Conservation (phyloP, 2,329 filamentous ascomycete species). For the Zarea fungicola region DNA sequence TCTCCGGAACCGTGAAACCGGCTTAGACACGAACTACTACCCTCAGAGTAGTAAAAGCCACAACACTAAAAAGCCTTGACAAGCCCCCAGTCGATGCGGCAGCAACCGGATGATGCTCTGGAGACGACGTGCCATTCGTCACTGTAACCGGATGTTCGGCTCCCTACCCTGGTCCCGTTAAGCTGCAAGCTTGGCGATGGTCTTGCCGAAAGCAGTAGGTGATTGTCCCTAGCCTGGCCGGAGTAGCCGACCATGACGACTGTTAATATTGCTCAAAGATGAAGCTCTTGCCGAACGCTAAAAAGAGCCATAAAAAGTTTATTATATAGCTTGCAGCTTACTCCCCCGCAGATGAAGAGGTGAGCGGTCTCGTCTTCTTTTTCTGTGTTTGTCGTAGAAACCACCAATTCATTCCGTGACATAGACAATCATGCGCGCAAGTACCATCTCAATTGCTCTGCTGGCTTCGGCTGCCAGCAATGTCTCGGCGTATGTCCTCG, state of each 20-base stretch:
- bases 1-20: no score
- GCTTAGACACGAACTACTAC: no score
- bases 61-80: no score
- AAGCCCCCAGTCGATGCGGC: no score
- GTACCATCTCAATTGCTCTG: not conserved
- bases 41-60: no score
- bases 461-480: not conserved
- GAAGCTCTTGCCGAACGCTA: no score
- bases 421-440: conserved; percentile 3
- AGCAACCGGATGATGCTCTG: no score
- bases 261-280: no score
- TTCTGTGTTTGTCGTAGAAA: not conserved
- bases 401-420: not conserved
- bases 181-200: not conserved
- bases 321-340: no score
- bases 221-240: conserved; percentile 2
- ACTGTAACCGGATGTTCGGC: conserved; percentile 1
- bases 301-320: no score
- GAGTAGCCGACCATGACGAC: conserved; percentile 2
- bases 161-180: not conserved
- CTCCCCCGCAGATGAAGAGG: no score
- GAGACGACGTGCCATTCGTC: conserved; percentile 4
- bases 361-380: not conserved
- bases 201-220: not conserved
- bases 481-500: conserved; percentile 17